Conservation (phyloP, 345 rosid genomes). For the Ailanthus altissimus region DNA sequence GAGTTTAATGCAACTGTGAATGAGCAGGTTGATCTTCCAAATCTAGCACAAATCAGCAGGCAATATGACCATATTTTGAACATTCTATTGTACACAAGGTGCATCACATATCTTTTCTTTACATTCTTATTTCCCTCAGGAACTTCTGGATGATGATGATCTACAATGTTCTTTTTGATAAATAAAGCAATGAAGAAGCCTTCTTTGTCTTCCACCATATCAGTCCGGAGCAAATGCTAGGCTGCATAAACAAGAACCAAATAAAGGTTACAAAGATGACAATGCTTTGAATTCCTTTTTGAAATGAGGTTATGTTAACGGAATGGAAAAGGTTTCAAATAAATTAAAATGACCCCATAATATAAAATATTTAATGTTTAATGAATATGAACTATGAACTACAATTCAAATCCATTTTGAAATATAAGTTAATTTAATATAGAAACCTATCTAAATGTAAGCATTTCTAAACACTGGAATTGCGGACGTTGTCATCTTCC, state of each 20-base stretch:
- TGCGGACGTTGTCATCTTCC: too few species aligned
- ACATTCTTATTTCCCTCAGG: not conserved
- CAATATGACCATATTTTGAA: conserved; percentile 25
- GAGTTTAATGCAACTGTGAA: not conserved
- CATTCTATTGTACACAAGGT: conserved; percentile 29
- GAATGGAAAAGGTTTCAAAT: too few species aligned
- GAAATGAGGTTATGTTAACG: too few species aligned
- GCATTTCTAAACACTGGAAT: too few species aligned
- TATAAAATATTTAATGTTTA: too few species aligned
- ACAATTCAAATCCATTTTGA: too few species aligned
- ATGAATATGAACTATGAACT: too few species aligned
- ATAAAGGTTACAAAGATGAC: too few species aligned
- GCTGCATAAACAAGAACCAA: conserved; percentile 34
- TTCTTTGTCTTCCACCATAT: conserved; percentile 69
- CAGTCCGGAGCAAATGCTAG: conserved; percentile 49
- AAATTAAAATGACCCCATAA: too few species aligned
- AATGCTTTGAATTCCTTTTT: not conserved
- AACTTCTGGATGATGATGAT: not conserved
- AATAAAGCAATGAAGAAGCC: conserved; percentile 86
- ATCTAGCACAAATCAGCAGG: not conserved
- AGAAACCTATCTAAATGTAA: too few species aligned
- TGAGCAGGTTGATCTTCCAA: not conserved
- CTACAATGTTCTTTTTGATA: conserved; percentile 28
- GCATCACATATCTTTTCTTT: conserved; percentile 9
- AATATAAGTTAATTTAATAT: too few species aligned